Conservation (phyloP, 192 early-diverging fungal genomes). For the Chytriomyces sp. region DNA sequence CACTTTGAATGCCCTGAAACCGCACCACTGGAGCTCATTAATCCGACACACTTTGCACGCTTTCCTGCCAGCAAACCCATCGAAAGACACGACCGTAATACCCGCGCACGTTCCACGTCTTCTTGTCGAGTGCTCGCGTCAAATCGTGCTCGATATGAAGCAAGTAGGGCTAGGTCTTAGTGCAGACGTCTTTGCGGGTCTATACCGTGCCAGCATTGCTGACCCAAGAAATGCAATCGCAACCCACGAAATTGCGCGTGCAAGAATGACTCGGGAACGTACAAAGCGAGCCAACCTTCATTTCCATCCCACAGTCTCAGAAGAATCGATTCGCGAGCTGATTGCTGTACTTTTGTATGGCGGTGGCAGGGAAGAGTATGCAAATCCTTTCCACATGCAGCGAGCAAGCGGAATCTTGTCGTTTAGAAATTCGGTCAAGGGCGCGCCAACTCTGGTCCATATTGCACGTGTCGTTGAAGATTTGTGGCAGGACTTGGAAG, state of each 20-base stretch:
- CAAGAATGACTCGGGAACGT: too few relatives aligned
- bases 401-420: constrained; percentile 16
- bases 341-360: constrained; percentile 18
- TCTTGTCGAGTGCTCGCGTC: background rate
- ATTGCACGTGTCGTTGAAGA: constrained; percentile 26
- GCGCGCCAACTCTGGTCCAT: constrained; percentile 5
- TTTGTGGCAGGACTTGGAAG: constrained; percentile 15
- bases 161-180: background rate
- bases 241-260: constrained; percentile 15
- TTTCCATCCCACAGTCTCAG: background rate
- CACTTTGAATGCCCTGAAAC: background rate
- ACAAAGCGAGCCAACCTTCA: background rate
- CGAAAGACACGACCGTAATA: background rate
- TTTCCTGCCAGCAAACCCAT: constrained; percentile 3
- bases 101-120: background rate
- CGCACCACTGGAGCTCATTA: background rate
- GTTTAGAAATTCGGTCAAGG: background rate
- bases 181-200: background rate
- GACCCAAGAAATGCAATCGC: constrained; percentile 21
- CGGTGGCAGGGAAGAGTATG: background rate
- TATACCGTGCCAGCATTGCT: background rate
- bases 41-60: background rate
- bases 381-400: background rate
- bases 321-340: constrained; percentile 7
- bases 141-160: constrained; percentile 10